Evolutionary conservation across 257 asterid species (phyloP).

Genomic region (Solanum phureja): DNA sequence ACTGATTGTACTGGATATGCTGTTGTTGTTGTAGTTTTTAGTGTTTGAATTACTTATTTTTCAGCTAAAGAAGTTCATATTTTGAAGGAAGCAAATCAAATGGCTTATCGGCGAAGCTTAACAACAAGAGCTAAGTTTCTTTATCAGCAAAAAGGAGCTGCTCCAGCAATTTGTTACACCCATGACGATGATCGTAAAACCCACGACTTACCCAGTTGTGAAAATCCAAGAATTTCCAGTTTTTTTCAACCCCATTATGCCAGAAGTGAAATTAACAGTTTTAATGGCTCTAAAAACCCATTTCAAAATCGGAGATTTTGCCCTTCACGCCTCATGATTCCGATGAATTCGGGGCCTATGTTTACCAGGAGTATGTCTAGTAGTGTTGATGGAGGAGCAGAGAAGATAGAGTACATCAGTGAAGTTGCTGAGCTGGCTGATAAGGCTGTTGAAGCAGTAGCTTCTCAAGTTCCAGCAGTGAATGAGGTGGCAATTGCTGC

Average conservation of each 20-base stretch:
- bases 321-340: slow-evolving; percentile 4
- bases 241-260: slow-evolving; percentile 17
- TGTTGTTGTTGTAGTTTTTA: background rate
- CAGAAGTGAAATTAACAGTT: slow-evolving; percentile 13
- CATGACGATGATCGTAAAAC: slow-evolving; percentile 22
- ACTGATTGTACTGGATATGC: too few species aligned
- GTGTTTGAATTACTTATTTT: background rate
- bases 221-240: slow-evolving; percentile 9
- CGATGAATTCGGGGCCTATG: slow-evolving; percentile 29
- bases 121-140: slow-evolving; percentile 53
- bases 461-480: slow-evolving; percentile 45
- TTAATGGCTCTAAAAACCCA: slow-evolving; percentile 9
- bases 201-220: slow-evolving; percentile 5
- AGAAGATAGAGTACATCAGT: slow-evolving; percentile 38
- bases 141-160: slow-evolving; percentile 37
- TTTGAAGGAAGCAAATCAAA: slow-evolving; percentile 6
- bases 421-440: slow-evolving; percentile 53
- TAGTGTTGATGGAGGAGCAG: slow-evolving; percentile 40
- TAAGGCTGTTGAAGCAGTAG: slow-evolving; percentile 37
- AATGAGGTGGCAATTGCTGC: slow-evolving; percentile 81
- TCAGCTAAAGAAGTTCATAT: background rate
- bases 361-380: slow-evolving; percentile 42
- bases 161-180: slow-evolving; percentile 36
- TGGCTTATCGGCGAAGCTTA: slow-evolving; percentile 74
- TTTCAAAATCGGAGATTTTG: slow-evolving; percentile 22